Base-by-base conservation (phyloP, 2,329 filamentous ascomycete genomes). In the Colletotrichum lentis region DNA sequence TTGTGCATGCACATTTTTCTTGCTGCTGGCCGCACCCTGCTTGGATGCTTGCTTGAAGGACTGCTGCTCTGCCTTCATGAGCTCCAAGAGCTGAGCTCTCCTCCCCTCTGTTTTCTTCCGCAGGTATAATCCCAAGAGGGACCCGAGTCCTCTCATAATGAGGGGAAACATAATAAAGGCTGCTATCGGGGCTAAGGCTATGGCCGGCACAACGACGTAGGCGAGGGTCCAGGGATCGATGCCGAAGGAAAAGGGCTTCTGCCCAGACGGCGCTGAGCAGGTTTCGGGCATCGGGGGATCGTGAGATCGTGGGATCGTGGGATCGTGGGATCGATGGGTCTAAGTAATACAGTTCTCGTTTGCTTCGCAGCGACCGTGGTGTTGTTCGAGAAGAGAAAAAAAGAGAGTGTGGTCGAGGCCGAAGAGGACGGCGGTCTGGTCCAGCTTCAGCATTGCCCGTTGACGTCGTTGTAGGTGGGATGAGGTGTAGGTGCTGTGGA, bases 71-170 rank as follows among this genome's bases (percentile, higher is more conserved):
- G 82, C 80, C 16, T 80, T 77, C 76, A 84, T 84, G 22, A 84
- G 77, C 55, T 83, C 77, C 68, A 90, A 76, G 62, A 93, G 84
- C 60, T 86, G 81, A 64, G 84, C 81, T 54, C 85, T 84, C 59
- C 89, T 85, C 63, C 87, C 88, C 20, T 87, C 85, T 0, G 90
- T 90, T 76, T 88, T 88, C 74, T 84, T 88, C 62, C 82, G 82
- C 64, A 93, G 79, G 71, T 86, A 85, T 81, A 84, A 90, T 70
- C 90, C 90, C 24, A 89, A 72, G 4, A 78, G 72, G 7, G 76
- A 74, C 20, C 85, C 85, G 1, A 81, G 46, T 3, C 75, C 72
- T 7, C 75, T 76, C 71, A 79, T 77, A 37, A 86, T 64, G 20
- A 77, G 60, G 20, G 79, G 79, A 55, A 80, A 60, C n/a, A 79